phyloP scores from a whole-genome alignment of 805 yeast genomes.

The Ogataea angusta region DNA sequence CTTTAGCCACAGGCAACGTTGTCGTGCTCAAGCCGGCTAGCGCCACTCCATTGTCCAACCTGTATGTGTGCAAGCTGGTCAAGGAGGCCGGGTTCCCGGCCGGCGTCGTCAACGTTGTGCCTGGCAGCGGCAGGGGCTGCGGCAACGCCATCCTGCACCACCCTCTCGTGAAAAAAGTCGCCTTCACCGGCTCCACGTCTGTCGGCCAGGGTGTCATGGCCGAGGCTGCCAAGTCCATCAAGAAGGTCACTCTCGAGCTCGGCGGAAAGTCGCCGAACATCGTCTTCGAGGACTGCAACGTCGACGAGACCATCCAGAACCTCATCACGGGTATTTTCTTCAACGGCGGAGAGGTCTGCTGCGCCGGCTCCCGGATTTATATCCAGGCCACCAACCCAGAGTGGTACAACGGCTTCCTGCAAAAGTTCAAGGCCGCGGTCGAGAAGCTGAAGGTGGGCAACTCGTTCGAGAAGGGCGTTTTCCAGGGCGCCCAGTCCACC shows the following conservation, averaged over 20 bases:
- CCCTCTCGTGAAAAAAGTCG: conserved; percentile 80
- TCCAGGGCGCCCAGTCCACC: conserved; percentile 77
- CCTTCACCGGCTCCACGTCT: conserved; percentile 93
- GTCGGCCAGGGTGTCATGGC: conserved; percentile 75
- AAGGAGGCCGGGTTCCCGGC: conserved; percentile 87
- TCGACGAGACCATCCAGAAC: conserved; percentile 60
- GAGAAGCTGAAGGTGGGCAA: conserved; percentile 65
- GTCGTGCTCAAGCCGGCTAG: conserved; percentile 89
- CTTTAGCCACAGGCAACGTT: conserved; percentile 86
- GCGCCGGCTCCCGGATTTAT: conserved; percentile 87
- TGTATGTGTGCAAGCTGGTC: conserved; percentile 65
- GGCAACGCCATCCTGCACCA: conserved; percentile 80
- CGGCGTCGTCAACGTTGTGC: conserved; percentile 84
- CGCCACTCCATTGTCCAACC: conserved; percentile 86
- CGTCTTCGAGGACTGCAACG: conserved; percentile 72
- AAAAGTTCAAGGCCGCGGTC: conserved; percentile 49
- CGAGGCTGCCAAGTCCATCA: conserved; percentile 67
- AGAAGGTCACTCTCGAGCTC: conserved; percentile 78
- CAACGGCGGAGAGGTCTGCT: conserved; percentile 92
- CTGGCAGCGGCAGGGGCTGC: conserved; percentile 82
- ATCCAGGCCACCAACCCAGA: conserved; percentile 55
- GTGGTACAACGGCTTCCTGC: conserved; percentile 63
- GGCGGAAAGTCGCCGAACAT: conserved; percentile 92
- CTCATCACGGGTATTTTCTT: conserved; percentile 74
- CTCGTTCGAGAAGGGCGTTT: conserved; percentile 67